Base-by-base conservation (phyloP, 164 flowering plant species). In the Cinnamomum chago region DNA sequence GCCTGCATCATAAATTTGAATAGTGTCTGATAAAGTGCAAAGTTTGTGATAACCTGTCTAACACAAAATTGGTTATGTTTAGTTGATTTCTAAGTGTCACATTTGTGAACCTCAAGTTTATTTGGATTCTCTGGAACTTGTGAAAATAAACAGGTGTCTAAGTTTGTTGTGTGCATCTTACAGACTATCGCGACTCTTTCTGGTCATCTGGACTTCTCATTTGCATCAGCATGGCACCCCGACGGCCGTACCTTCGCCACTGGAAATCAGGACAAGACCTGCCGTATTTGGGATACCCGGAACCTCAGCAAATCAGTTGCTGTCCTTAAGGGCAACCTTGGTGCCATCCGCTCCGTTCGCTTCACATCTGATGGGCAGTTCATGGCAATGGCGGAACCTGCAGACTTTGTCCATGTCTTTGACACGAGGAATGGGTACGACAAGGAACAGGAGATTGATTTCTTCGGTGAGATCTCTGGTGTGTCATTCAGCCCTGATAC, bases 171-270 rank as follows among this genome's bases (percentile, higher is more conserved):
- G 60, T 69, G 22, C 7, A 55, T 65, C 6, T 25, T 83, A 79
- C 86, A 95, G 98, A 83, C 84, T 0, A 72, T 93, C 14, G 69
- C 35, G 30, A 5, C 88, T 9, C 78, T 95, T n/a, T 40, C 68
- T 71, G 97, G 97, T 22, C 99, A 95, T 82, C 70, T 85, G 76
- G 99, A 95, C 79, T 95, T 70, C 84, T 95, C 99, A 12, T 95
- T 95, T 82, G 99, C 99, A 35, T 92, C 99, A 2, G 97, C 97
- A 27, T 95, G 99, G 99, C 94, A 92, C 74, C 98, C 99, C 5
- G 83, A 95, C 75, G 98, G 99, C 27, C 68, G 76, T 30, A 88
- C 81, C 1, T 90, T 93, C 76, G 99, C 98, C 50, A 95, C 99
- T 4, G 99, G 98, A 62, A 95, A 95, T 81, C 99, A 95, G 75